A percentile compares a stretch with the other conserved stretches of the same genome.
Evolutionary conservation across 257 asterid species (phyloP).

Genomic region (Coffea canephora): DNA sequence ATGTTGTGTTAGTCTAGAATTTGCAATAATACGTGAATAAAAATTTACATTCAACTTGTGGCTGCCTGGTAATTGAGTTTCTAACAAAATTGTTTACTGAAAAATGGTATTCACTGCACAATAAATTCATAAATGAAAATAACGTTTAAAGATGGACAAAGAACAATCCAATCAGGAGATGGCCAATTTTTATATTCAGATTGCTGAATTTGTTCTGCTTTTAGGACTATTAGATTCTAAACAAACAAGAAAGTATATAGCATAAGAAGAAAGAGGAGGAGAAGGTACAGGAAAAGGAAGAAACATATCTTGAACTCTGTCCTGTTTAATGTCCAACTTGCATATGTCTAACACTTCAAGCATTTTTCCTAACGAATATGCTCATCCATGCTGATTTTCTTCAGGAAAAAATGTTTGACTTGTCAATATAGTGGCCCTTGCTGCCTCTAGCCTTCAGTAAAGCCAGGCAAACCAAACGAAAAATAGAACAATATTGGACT

Average conservation of each 20-base stretch:
- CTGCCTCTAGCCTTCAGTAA: neutral
- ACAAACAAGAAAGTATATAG: neutral
- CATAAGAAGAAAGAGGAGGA: neutral
- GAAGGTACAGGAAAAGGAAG: neutral
- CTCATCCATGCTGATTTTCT: too few relatives aligned
- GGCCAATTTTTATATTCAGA: neutral
- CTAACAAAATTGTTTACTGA: too few relatives aligned
- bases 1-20: too few relatives aligned
- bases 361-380: neutral
- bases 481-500: neutral
- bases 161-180: neutral
- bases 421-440: neutral
- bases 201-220: neutral
- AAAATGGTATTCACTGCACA: too few relatives aligned
- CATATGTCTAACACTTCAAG: neutral
- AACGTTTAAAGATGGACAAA: neutral
- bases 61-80: too few relatives aligned
- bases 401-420: too few relatives aligned
- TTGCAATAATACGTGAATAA: too few relatives aligned
- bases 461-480: neutral
- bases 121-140: neutral
- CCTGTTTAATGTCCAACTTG: neutral
- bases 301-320: neutral
- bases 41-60: too few relatives aligned
- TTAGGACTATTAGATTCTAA: too few relatives aligned